Evolutionary conservation across 2,329 filamentous ascomycete species (phyloP), one percentile per base, ranked within the genome.

Genomic region (Aspergillus spinulosporus): DNA sequence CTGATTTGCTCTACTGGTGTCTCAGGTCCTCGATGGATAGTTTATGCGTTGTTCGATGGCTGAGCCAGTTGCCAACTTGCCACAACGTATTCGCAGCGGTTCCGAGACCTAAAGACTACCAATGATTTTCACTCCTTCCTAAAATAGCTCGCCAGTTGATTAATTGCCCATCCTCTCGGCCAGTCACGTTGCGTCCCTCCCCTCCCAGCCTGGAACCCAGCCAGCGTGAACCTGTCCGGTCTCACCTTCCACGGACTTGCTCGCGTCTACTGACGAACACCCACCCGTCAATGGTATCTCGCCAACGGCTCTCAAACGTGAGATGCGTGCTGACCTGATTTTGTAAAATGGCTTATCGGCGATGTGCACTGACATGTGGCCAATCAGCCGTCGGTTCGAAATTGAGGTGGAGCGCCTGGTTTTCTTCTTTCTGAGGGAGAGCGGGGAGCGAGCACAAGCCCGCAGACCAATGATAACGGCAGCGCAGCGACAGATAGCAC

Each of bases 311-410:
- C 45, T 34, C 47, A 15, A 36, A 32, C 48, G 57, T 61, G 61
- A 59, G 21, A 21, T 21, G 21, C 28, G 49, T 11, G 54, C 49
- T 56, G 52, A 49, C 47, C 51, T 51, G 50, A 39, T 59, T 48
- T 46, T 39, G 31, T 50, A 49, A 49, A 56, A 51, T 53, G 51
- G 62, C 58, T 62, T 62, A 61, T 64, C 62, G 60, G 59, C 59
- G 59, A 46, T 34, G 56, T 51, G 46, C 40, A 54, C 57, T 26
- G 28, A 3, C 2, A 28, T 47, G 48, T 50, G 42, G 54, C 61
- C 51, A 62, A 59, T 63, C 51, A 62, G 21, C 43, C 32, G 31
- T 11, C 14, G 39, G 32, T 32, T 49, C 42, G 46, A 58, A 58
- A 47, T 56, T 52, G 43, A 52, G 29, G 59, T 62, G 57, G 59